Percentiles rank a stretch among this genome's conserved stretches.
Conservation (phyloP, 2,329 filamentous ascomycete genomes). For the Coniochaeta ligniaria region DNA sequence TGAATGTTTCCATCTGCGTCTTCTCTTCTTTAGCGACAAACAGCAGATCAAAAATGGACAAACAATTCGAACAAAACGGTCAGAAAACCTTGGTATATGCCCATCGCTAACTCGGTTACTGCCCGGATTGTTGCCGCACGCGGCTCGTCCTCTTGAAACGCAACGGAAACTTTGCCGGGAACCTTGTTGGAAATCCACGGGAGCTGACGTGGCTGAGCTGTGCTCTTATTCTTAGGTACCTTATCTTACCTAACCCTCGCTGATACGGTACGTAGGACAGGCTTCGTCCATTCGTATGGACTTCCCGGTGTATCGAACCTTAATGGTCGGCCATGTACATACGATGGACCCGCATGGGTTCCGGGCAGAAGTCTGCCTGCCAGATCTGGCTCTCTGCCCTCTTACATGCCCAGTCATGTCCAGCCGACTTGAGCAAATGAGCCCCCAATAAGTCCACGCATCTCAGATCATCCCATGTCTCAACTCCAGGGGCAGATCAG, state of each 20-base stretch:
- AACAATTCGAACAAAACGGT: background rate
- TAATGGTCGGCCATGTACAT: background rate
- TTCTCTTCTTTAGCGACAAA: background rate
- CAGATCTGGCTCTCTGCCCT: background rate
- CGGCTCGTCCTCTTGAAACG: background rate
- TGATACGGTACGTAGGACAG: background rate
- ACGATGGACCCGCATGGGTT: background rate
- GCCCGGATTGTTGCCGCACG: background rate
- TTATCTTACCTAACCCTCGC: background rate
- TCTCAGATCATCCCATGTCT: background rate
- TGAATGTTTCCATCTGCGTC: background rate
- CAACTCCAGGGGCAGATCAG: background rate
- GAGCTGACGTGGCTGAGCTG: background rate
- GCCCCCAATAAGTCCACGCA: background rate
- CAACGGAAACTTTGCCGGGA: background rate
- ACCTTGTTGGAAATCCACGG: background rate
- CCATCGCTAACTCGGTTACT: background rate
- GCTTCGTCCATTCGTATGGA: background rate
- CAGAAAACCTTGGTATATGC: background rate
- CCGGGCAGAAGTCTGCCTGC: background rate
- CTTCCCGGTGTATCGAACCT: background rate
- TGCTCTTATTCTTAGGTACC: background rate
- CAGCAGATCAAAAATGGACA: background rate
- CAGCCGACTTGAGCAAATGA: background rate
- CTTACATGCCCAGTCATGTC: background rate